These are phyloP conservation scores for Striga asiatica DNA, from an alignment of 257 asterid genomes.

Conservation along the genomic window DNA sequence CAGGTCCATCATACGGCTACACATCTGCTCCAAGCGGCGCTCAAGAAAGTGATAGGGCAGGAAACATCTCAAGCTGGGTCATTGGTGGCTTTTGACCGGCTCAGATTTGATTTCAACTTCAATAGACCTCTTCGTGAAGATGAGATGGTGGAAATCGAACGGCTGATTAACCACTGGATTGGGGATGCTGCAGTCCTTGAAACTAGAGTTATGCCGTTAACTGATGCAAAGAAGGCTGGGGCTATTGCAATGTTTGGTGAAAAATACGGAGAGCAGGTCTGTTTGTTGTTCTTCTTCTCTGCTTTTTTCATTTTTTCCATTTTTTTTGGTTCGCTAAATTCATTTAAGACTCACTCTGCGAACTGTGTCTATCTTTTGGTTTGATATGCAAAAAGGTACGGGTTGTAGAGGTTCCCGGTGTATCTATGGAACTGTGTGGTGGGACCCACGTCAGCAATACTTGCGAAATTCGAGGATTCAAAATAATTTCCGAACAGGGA, in stretches of 20 bases:
- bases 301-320: too few relatives aligned
- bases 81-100: conserved; percentile 84
- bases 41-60: conserved; percentile 70
- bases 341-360: too few relatives aligned
- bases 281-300: too few relatives aligned
- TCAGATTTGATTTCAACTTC: conserved; percentile 87
- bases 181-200: conserved; percentile 70
- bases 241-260: conserved; percentile 98
- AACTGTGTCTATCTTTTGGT: too few relatives aligned
- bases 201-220: conserved; percentile 62
- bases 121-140: conserved; percentile 62
- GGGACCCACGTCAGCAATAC: conserved; percentile 85
- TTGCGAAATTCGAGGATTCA: conserved; percentile 81
- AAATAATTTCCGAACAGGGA: conserved; percentile 69
- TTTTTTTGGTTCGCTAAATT: too few relatives aligned
- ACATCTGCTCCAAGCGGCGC: conserved; percentile 92
- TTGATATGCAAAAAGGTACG: too few relatives aligned
- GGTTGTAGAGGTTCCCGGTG: conserved; percentile 93
- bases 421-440: conserved; percentile 93
- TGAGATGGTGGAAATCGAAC: conserved; percentile 70
- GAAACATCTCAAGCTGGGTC: conserved; percentile 99
- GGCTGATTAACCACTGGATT: conserved; percentile 69
- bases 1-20: conserved; percentile 97
- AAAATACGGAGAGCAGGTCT: conserved; percentile 91
- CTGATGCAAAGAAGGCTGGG: conserved; percentile 89